phyloP scores from a whole-genome alignment of 2,329 filamentous ascomycete species.

The Dothidotthia symphoricarpi region DNA sequence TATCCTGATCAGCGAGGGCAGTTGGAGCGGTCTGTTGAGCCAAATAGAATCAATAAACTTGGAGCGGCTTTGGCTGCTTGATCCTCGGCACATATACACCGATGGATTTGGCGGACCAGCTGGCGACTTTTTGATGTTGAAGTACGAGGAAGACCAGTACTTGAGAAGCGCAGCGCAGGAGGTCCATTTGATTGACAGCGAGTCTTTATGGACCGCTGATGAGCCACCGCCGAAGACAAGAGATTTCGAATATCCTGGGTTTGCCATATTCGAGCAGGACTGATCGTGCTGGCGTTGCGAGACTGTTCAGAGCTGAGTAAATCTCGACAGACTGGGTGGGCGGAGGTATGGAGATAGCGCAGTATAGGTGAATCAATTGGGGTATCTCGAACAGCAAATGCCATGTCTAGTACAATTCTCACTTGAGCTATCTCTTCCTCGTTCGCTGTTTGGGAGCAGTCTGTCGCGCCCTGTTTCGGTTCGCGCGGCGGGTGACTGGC shows the following conservation, averaged over 20 bases:
- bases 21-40: not conserved
- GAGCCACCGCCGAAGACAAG: not conserved
- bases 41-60: not conserved
- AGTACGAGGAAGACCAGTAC: not conserved
- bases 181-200: constrained; percentile 2
- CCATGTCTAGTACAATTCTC: not conserved
- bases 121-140: not conserved
- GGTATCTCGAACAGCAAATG: constrained; percentile 6
- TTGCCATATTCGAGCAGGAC: constrained; percentile 1
- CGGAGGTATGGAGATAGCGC: not conserved
- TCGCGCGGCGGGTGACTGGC: constrained; percentile 35
- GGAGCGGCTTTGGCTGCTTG: constrained; percentile 4
- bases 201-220: not conserved
- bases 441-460: constrained; percentile 27
- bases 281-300: too few species aligned
- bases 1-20: constrained; percentile 1
- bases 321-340: too few species aligned
- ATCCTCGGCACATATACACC: constrained; percentile 1
- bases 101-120: not conserved
- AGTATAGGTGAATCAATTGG: not conserved
- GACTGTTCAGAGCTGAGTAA: too few species aligned
- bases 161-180: constrained; percentile 1
- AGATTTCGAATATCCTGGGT: constrained; percentile 4
- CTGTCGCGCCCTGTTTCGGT: constrained; percentile 22
- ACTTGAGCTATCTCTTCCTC: constrained; percentile 21